Evolutionary conservation across 1,139 yeast species (phyloP).

Genomic region (Magnusiomyces starmeri): DNA sequence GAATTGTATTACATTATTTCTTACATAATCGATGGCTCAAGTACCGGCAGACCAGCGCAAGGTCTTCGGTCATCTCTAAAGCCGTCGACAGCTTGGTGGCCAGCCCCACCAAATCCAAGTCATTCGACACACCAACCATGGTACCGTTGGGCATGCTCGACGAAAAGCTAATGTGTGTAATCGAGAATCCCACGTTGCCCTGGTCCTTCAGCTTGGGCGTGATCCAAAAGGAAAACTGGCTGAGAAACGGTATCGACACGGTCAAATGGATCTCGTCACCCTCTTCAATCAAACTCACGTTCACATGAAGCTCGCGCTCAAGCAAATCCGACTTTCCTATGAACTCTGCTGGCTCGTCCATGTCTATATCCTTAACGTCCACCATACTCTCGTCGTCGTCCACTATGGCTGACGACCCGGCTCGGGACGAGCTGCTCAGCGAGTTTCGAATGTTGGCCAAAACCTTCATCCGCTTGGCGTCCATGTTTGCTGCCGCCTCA

Average conservation of each 20-base stretch:
- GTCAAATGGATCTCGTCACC: conserved; percentile 6
- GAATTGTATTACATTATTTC: not conserved
- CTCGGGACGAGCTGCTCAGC: too few relatives aligned
- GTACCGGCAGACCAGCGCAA: conserved; percentile 13
- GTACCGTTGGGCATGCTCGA: not conserved
- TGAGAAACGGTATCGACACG: conserved; percentile 9
- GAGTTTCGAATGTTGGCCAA: not conserved
- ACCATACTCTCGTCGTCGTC: not conserved
- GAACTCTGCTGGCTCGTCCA: not conserved
- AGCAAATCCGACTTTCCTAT: not conserved
- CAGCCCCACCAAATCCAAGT: conserved; percentile 2
- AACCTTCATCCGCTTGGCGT: not conserved
- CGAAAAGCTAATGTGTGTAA: conserved; percentile 1
- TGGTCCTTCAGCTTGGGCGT: not conserved
- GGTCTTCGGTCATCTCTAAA: conserved; percentile 15
- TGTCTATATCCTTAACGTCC: not conserved
- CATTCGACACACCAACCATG: not conserved
- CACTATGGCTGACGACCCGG: not conserved
- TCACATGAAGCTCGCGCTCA: not conserved
- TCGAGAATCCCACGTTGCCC: conserved; percentile 6
- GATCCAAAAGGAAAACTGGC: conserved; percentile 10
- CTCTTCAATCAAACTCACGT: conserved; percentile 12
- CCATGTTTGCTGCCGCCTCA: not conserved
- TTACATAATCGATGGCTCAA: conserved; percentile 2
- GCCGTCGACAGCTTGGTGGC: conserved; percentile 8